phyloP scores from a whole-genome alignment of 176 grass and related monocot genomes.

The Hordeum marinum region DNA sequence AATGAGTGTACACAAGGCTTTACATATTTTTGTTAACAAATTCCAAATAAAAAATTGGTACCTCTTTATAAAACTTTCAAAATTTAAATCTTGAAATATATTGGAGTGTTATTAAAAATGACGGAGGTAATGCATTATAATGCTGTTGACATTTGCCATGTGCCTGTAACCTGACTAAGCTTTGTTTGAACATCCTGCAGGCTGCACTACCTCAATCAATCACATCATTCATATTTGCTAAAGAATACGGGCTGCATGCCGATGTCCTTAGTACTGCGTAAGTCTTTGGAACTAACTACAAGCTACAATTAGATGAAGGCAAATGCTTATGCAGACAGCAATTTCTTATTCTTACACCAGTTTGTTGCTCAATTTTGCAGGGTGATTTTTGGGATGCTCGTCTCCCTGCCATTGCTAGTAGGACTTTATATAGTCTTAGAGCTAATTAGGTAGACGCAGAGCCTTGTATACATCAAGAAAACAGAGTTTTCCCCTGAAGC shows the following conservation, averaged over 20 bases:
- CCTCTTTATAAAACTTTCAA: not conserved
- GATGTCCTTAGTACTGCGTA: conserved; percentile 93
- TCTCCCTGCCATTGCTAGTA: conserved; percentile 72
- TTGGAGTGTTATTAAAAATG: not conserved
- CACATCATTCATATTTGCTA: conserved; percentile 88
- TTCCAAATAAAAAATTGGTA: not conserved
- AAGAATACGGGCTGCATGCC: conserved; percentile 84
- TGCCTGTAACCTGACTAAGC: conserved; percentile 14
- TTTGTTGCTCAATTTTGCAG: conserved; percentile 51
- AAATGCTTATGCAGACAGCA: not conserved
- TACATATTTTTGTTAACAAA: not conserved
- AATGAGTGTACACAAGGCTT: not conserved
- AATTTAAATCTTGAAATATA: not conserved
- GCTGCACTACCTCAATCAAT: conserved; percentile 93
- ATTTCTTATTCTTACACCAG: conserved; percentile 26
- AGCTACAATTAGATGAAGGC: conserved; percentile 2
- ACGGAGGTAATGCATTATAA: not conserved
- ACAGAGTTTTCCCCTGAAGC: conserved; percentile 9
- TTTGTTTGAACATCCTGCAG: conserved; percentile 43
- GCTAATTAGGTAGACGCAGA: conserved; percentile 46
- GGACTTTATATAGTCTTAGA: conserved; percentile 70
- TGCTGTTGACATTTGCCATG: not conserved
- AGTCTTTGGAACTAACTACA: conserved; percentile 41
- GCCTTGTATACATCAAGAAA: conserved; percentile 18
- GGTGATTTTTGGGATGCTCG: conserved; percentile 90